A percentile compares a stretch with the other conserved stretches of the same genome.
Conservation (phyloP, 306 rosid genomes). For the Rosa persica region DNA sequence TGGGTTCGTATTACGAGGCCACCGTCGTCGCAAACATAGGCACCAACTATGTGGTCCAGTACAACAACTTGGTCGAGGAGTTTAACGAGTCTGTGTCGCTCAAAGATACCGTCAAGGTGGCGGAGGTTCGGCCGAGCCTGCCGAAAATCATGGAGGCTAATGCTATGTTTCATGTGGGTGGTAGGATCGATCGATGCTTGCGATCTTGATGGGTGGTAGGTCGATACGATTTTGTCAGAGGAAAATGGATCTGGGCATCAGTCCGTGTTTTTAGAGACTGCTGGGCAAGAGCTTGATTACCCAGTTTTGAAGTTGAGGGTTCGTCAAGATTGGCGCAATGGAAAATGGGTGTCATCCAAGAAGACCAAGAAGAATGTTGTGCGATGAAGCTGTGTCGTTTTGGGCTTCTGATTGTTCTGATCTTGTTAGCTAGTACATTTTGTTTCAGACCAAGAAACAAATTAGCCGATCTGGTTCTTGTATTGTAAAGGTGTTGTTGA, state of each 20-base stretch:
- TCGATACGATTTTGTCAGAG: not conserved
- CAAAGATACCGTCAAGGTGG: not conserved
- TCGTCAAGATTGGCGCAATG: not conserved
- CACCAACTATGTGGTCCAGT: not conserved
- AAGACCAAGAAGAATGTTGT: not conserved
- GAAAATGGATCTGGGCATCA: not conserved
- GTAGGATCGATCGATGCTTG: not conserved
- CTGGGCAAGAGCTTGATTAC: not conserved
- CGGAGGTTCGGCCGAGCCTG: not conserved
- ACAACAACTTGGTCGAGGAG: not conserved
- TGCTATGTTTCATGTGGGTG: not conserved
- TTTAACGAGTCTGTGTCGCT: too few relatives aligned
- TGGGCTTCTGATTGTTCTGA: too few relatives aligned
- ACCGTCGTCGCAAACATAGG: not conserved
- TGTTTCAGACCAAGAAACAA: too few relatives aligned
- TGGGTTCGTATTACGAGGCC: not conserved
- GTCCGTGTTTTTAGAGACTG: not conserved
- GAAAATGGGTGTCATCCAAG: not conserved
- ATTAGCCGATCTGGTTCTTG: too few relatives aligned
- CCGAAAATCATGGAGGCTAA: not conserved
- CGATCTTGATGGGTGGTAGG: not conserved
- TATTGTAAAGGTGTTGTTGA: too few relatives aligned
- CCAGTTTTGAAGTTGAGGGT: not conserved
- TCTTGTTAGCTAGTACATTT: too few relatives aligned
- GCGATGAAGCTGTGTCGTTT: too few relatives aligned